Evolutionary conservation across 768 basidiomycete genomes (phyloP).

Genomic region (Dioszegia hungarica): DNA sequence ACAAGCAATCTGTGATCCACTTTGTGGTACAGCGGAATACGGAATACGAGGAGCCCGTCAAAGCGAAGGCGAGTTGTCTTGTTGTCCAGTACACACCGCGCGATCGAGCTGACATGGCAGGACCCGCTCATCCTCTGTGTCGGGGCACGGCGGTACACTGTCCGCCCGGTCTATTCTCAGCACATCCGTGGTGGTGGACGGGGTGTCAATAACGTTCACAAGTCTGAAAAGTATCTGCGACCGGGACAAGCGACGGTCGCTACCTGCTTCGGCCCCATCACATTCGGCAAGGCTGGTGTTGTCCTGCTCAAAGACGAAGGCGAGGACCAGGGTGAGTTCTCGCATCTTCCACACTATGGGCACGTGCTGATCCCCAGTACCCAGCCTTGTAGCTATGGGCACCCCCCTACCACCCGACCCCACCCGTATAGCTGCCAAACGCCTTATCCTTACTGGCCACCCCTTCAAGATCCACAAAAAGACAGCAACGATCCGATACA

Average conservation of each 20-base stretch:
- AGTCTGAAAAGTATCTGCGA: slow-evolving; percentile 83
- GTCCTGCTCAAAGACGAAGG: slow-evolving; percentile 67
- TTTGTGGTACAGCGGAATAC: slow-evolving; percentile 93
- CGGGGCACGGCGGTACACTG: slow-evolving; percentile 75
- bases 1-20: slow-evolving; percentile 87
- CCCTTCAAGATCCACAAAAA: slow-evolving; percentile 96
- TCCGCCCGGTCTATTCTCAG: slow-evolving; percentile 88
- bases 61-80: slow-evolving; percentile 71
- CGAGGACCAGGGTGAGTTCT: slow-evolving; percentile 60
- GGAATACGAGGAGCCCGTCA: slow-evolving; percentile 79
- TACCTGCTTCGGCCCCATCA: slow-evolving; percentile 80
- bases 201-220: slow-evolving; percentile 94
- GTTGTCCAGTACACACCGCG: not conserved
- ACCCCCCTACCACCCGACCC: slow-evolving; percentile 83
- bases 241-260: slow-evolving; percentile 70
- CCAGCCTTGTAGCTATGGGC: slow-evolving; percentile 79
- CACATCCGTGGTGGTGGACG: slow-evolving; percentile 80
- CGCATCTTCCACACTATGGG: not conserved
- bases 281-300: slow-evolving; percentile 79
- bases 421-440: slow-evolving; percentile 83
- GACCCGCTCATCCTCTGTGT: slow-evolving; percentile 84
- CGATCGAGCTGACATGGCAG: slow-evolving; percentile 35
- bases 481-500: slow-evolving; percentile 93
- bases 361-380: slow-evolving; percentile 25
- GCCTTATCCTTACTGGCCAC: slow-evolving; percentile 91